Base-by-base conservation (phyloP, 2,329 filamentous ascomycete genomes). In the Alternaria alternata region DNA sequence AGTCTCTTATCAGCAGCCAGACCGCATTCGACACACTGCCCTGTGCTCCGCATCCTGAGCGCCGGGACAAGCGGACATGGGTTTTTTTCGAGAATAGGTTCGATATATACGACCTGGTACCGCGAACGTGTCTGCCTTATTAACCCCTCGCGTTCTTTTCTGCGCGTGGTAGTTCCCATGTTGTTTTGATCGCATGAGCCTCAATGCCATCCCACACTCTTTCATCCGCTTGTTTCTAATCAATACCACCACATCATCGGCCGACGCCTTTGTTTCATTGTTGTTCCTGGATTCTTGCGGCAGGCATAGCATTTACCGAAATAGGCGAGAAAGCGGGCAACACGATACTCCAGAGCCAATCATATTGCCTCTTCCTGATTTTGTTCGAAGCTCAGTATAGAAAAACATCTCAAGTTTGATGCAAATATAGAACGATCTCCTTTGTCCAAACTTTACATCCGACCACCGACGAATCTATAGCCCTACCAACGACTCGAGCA, bases 1-100 rank as follows among this genome's bases (percentile, higher is more conserved):
- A 70, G 63, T 62, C 71, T 59, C 75, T 78, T 78, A 78, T 77
- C 75, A 69, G 68, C 51, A 61, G 52, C 66, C 59, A 69, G 63
- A 62, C 64, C 67, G 67, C 60, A 62, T 62, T 63, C 65, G 66
- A 62, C 46, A 24, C 58, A 63, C 65, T 68, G 68, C 41, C 63
- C 66, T 56, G 63, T 66, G 69, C 72, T 69, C 66, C 66, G 60
- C 66, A 68, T 65, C 57, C 66, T 65, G 57, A 62, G 57, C 57
- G 60, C 64, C 69, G 67, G 69, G 69, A 72, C 52, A 49, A 68
- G 65, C 68, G 65, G 61, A 58, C 66, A 66, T 67, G 71, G 69
- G 64, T 67, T 61, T 61, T 61, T 59, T 58, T 56, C 64, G 56
- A 63, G 67, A 69, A 69, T 69, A 68, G 58, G 43, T 58, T 65